phyloP scores from a whole-genome alignment of 2,329 filamentous ascomycete species.

The Cladosporium sp. region DNA sequence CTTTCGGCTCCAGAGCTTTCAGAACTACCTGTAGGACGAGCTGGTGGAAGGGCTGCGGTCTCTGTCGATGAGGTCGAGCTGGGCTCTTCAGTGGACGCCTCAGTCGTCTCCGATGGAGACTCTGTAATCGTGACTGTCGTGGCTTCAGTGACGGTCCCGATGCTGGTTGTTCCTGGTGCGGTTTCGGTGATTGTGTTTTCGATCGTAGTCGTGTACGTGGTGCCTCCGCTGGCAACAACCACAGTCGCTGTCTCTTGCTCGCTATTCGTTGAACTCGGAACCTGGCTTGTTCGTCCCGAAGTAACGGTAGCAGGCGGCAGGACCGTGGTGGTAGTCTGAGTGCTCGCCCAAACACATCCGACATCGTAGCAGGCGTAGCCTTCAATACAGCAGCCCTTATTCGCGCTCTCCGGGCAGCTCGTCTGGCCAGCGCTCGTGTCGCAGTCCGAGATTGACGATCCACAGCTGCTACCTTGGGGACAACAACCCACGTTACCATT shows the following conservation, averaged over 20 bases:
- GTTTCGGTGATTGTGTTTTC: slow-evolving; percentile 7
- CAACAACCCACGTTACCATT: slow-evolving; percentile 70
- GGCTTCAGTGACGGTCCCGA: slow-evolving; percentile 10
- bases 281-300: slow-evolving; percentile 5
- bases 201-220: slow-evolving; percentile 8
- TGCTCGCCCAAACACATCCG: slow-evolving; percentile 57
- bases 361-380: slow-evolving; percentile 66
- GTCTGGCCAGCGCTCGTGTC: slow-evolving; percentile 54
- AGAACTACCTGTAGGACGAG: slow-evolving; percentile 22
- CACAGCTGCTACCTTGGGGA: slow-evolving; percentile 60
- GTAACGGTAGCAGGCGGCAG: slow-evolving; percentile 17
- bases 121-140: slow-evolving; percentile 13
- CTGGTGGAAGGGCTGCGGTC: slow-evolving; percentile 30
- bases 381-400: slow-evolving; percentile 72
- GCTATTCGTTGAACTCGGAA: neutral
- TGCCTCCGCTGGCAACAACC: neutral
- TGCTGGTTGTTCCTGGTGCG: slow-evolving; percentile 10
- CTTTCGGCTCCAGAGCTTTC: neutral
- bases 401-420: slow-evolving; percentile 60
- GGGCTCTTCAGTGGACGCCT: neutral
- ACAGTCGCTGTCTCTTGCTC: neutral
- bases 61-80: slow-evolving; percentile 30
- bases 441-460: slow-evolving; percentile 60
- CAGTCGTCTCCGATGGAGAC: neutral
- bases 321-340: slow-evolving; percentile 27